Conservation (phyloP, 2,329 filamentous ascomycete species). For the Fusarium sambucinum region DNA sequence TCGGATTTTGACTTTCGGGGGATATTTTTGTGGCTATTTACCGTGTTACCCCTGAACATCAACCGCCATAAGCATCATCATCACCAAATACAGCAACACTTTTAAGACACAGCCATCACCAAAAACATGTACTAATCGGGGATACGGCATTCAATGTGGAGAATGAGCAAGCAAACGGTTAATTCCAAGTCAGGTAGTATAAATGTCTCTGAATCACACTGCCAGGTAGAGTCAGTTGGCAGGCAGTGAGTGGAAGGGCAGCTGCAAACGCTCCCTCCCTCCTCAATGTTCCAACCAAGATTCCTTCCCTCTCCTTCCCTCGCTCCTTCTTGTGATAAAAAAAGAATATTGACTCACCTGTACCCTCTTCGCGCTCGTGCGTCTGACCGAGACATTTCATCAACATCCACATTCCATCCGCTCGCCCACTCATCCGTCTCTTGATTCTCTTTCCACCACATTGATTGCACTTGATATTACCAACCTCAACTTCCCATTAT, state of each 20-base stretch:
- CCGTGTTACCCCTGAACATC: constrained; percentile 33
- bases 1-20: constrained; percentile 11
- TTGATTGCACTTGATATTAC: neutral
- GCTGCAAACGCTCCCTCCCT: constrained; percentile 4
- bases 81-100: constrained; percentile 20
- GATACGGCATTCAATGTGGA: constrained; percentile 34
- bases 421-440: neutral
- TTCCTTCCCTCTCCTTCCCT: neutral
- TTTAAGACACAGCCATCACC: constrained; percentile 20
- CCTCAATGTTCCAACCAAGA: constrained; percentile 17
- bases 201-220: neutral
- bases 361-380: neutral
- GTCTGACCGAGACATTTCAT: constrained; percentile 16
- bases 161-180: constrained; percentile 11
- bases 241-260: constrained; percentile 3
- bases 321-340: constrained; percentile 24
- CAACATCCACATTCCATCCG: constrained; percentile 3
- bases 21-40: constrained; percentile 3
- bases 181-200: constrained; percentile 1
- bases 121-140: constrained; percentile 22
- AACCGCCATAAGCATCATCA: constrained; percentile 4
- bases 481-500: neutral
- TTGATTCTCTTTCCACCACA: constrained; percentile 7
- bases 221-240: neutral
- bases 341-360: constrained; percentile 22